A percentile compares a stretch with the other conserved stretches of the same genome.
phyloP scores from a whole-genome alignment of 2,329 filamentous ascomycete genomes.

The Gaeumannomyces tritici region DNA sequence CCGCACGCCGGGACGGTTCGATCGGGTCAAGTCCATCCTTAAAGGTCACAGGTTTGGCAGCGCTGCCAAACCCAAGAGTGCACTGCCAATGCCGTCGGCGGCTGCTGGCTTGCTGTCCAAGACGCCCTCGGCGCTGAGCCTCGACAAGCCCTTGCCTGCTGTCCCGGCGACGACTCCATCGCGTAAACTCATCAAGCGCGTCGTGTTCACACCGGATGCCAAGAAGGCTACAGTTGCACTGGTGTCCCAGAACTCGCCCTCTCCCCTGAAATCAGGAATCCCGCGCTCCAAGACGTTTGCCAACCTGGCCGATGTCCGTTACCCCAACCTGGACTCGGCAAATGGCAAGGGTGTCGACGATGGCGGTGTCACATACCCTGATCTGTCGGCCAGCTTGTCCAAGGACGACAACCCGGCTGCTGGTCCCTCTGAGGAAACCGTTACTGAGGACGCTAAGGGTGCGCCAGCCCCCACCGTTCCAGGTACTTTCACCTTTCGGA shows the following conservation, averaged over 20 bases:
- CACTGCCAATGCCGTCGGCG: slow-evolving; percentile 33
- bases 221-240: slow-evolving; percentile 29
- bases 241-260: slow-evolving; percentile 40
- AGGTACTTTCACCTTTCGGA: slow-evolving; percentile 56
- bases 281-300: slow-evolving; percentile 29
- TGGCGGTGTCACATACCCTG: slow-evolving; percentile 39
- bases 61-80: slow-evolving; percentile 30
- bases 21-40: slow-evolving; percentile 50
- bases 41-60: slow-evolving; percentile 26
- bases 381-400: slow-evolving; percentile 27
- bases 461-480: slow-evolving; percentile 31
- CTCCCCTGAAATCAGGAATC: slow-evolving; percentile 41
- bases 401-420: neutral
- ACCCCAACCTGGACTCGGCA: slow-evolving; percentile 22
- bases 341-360: slow-evolving; percentile 15
- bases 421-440: slow-evolving; percentile 7
- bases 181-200: slow-evolving; percentile 58
- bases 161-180: slow-evolving; percentile 56
- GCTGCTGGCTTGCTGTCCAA: slow-evolving; percentile 16
- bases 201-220: slow-evolving; percentile 69
- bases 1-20: slow-evolving; percentile 41
- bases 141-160: slow-evolving; percentile 43
- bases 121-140: slow-evolving; percentile 33
- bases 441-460: slow-evolving; percentile 8
- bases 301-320: slow-evolving; percentile 17